A percentile compares a stretch with the other conserved stretches of the same genome.
These are phyloP conservation scores for Chlamydomonas asymmetrica DNA, from an alignment of 139 green algal species.

Conservation along the genomic window DNA sequence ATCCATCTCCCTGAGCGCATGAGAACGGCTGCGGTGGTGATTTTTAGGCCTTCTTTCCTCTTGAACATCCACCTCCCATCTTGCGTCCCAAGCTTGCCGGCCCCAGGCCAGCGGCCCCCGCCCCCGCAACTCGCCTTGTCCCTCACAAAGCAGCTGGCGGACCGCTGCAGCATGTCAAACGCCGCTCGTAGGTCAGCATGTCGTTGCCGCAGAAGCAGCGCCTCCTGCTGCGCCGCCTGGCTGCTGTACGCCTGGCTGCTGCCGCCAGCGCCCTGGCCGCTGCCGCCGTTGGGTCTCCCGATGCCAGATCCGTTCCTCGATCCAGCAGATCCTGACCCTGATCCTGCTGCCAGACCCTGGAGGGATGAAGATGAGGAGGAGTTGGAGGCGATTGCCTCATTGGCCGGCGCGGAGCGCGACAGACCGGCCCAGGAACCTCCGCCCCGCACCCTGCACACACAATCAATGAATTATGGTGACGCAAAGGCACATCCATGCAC, in stretches of 20 bases:
- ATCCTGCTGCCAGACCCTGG: conserved; percentile 13
- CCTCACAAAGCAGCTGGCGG: conserved; percentile 35
- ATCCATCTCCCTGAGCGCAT: neutral
- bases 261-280: conserved; percentile 1
- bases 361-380: neutral
- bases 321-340: neutral
- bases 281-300: neutral
- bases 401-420: neutral
- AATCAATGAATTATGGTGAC: too few relatives aligned
- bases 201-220: conserved; percentile 15
- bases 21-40: too few relatives aligned
- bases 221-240: conserved; percentile 2
- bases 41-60: too few relatives aligned
- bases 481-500: too few relatives aligned
- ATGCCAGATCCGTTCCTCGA: neutral
- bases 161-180: conserved; percentile 54
- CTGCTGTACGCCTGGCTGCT: conserved; percentile 10
- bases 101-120: too few relatives aligned
- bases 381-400: too few relatives aligned
- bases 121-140: conserved; percentile 24
- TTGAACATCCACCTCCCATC: too few relatives aligned
- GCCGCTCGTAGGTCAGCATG: conserved; percentile 42
- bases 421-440: conserved; percentile 10
- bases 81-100: too few relatives aligned
- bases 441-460: conserved; percentile 19